Base-by-base conservation (phyloP, 108 stramenopile genomes). In the Bacterosira constricta region DNA sequence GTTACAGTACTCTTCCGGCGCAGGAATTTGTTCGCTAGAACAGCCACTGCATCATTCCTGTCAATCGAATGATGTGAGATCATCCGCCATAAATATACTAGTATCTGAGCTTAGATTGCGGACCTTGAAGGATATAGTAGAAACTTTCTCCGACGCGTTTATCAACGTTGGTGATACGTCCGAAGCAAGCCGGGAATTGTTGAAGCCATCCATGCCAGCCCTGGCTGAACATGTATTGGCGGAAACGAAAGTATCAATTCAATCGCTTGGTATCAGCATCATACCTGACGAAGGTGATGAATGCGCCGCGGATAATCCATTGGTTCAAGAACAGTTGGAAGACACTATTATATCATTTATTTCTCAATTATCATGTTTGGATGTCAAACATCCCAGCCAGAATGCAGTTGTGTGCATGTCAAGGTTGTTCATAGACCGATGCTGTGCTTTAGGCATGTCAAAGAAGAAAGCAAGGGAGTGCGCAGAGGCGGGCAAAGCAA, bases 371-470 rank as follows among this genome's bases (percentile, higher is more conserved):
- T 73, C 89, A 0, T 88, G 75, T 54, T 83, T 90, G 36, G 91
- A 93, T 63, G 60, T 86, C 10, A 66, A 75, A 17, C 70, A 77
- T 15, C 81, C 88, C 7, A 81, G 83, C 47, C 75, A 84, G 73
- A 80, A 87, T 61, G 84, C 83, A 32, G 54, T 88, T 6, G 75
- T 77, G 13, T 86, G 84, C 23, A 85, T 86, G 31, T 71, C 80
- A 67, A 81, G 75, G 65, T 53, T 93, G 42, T 84, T 84, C 44
- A 68, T 82, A 10, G 88, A 88, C 34, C 71, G 83, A 20, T 65
- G 86, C 37, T 35, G 68, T 30, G 85, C 75, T 26, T 49, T 87
- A 1, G 89, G 91, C 21, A 44, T 93, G 12, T 57, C 64, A 15
- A 63, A 75, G 15, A 59, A 86, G 0, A 73, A 84, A 37, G 87